Evolutionary conservation across 2,329 filamentous ascomycete genomes (phyloP), one percentile per base, ranked within the genome.

Genomic region (Colletotrichum melonis): DNA sequence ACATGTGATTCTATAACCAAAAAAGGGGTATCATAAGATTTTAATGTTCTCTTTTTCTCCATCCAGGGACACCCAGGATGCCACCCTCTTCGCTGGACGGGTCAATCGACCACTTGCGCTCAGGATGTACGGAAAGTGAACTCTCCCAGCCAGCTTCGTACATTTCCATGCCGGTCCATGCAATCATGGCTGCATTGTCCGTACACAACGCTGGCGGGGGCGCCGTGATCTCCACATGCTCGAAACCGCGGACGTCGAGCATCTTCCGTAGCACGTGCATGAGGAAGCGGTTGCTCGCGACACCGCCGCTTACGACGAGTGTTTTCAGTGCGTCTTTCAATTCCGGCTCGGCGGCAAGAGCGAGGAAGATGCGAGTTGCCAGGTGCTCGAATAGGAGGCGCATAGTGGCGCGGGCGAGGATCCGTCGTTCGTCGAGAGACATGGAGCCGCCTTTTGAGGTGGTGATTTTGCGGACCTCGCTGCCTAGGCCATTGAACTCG

Each of bases 121-220:
- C 79, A 2, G 92, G 88, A 59, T 88, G 80, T 69, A 92, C 88
- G 28, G 85, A 86, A 69, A 95, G 78, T 24, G 89, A 88, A 9
- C 91, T 92, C 72, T 86, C 83, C 87, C 90, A 95, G 0, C 96
- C 95, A 1, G 89, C 90, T 81, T 93, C 89, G 79, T 90, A 98
- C 95, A 99, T 98, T 83, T 98, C 95, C 76, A 95, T 88, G 0
- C 93, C 97, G 1, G 95, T 88, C 96, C 97, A 98, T 1, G 93
- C 96, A 80, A 98, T 95, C 97, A 99, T 99, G 60, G 95, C 94
- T 14, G 97, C 97, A 82, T 99, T 98, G 79, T 99, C 97, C 0
- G 95, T 98, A 80, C 97, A 98, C 66, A 96, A 87, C 55, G 87
- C 86, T 11, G 90, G 82, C 3, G 95, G 95, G n/a, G 97, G 96